A percentile compares a stretch with the other conserved stretches of the same genome.
Conservation (phyloP, 2,329 filamentous ascomycete species). For the Leptographium lundbergii region DNA sequence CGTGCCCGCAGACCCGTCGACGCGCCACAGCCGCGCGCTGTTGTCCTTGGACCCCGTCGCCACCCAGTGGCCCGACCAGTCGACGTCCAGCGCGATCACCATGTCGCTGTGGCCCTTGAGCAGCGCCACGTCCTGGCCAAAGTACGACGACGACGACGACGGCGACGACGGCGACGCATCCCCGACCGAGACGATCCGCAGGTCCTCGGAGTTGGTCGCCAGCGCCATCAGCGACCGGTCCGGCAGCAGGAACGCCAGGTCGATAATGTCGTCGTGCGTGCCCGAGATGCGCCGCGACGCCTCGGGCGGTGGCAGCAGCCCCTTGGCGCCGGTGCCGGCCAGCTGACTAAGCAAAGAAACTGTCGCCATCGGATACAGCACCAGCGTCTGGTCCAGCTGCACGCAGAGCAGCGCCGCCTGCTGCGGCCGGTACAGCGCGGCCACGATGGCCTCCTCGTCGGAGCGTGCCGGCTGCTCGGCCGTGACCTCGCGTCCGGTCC, state of each 20-base stretch:
- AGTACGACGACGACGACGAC: constrained; percentile 41
- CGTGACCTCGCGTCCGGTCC: constrained; percentile 67
- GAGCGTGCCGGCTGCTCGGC: constrained; percentile 50
- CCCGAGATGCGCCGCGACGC: constrained; percentile 75
- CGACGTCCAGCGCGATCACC: constrained; percentile 83
- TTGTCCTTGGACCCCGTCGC: constrained; percentile 96
- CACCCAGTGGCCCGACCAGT: constrained; percentile 96
- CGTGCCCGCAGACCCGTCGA: constrained; percentile 32
- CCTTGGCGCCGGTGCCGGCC: neutral
- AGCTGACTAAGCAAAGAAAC: constrained; percentile 14
- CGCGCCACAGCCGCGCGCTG: constrained; percentile 76
- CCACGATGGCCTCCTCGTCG: constrained; percentile 56
- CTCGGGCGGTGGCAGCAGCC: constrained; percentile 24
- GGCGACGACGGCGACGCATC: neutral
- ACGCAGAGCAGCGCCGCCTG: constrained; percentile 66
- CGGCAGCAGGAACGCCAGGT: constrained; percentile 72
- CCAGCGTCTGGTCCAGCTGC: constrained; percentile 59
- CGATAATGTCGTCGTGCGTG: constrained; percentile 95
- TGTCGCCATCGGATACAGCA: neutral
- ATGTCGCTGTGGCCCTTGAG: constrained; percentile 91
- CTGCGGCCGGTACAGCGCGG: constrained; percentile 52
- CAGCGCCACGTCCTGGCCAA: constrained; percentile 78
- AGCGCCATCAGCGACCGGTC: constrained; percentile 75
- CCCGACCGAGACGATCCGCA: constrained; percentile 60
- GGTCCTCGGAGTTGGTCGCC: constrained; percentile 89